A percentile compares a stretch with the other conserved stretches of the same genome.
phyloP scores from a whole-genome alignment of 1,284 basidiomycete genomes.

The Ceratobasidium sp. region DNA sequence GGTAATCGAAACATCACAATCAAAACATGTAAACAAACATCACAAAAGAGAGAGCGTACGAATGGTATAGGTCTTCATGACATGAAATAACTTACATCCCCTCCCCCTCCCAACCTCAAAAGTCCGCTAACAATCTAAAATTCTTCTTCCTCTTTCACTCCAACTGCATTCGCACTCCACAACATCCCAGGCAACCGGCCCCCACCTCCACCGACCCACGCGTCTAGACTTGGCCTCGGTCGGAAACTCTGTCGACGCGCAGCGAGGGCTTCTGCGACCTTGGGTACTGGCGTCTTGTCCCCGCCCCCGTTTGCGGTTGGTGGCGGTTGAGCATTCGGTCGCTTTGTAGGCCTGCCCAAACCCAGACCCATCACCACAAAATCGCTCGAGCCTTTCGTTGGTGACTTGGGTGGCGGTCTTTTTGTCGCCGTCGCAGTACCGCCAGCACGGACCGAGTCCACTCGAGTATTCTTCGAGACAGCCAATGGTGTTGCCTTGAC shows the following conservation, averaged over 20 bases:
- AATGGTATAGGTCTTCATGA: constrained; percentile 16
- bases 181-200: constrained; percentile 34
- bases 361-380: constrained; percentile 28
- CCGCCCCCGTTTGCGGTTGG: background rate
- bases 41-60: background rate
- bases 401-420: background rate
- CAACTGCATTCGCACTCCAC: background rate
- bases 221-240: constrained; percentile 30
- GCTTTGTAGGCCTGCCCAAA: background rate
- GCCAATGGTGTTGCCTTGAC: constrained; percentile 28
- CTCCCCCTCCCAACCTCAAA: background rate
- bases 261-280: constrained; percentile 18
- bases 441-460: background rate
- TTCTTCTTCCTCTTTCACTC: constrained; percentile 29
- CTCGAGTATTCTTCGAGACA: constrained; percentile 1
- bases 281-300: background rate
- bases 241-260: constrained; percentile 37
- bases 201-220: constrained; percentile 30
- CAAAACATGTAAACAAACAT: background rate
- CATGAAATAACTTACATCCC: constrained; percentile 4
- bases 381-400: background rate
- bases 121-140: background rate
- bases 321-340: background rate
- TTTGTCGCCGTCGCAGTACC: background rate
- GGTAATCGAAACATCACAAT: constrained; percentile 3